Evolutionary conservation across 2,329 filamentous ascomycete genomes (phyloP).

Genomic region (Phaeosphaeriaceae sp.): DNA sequence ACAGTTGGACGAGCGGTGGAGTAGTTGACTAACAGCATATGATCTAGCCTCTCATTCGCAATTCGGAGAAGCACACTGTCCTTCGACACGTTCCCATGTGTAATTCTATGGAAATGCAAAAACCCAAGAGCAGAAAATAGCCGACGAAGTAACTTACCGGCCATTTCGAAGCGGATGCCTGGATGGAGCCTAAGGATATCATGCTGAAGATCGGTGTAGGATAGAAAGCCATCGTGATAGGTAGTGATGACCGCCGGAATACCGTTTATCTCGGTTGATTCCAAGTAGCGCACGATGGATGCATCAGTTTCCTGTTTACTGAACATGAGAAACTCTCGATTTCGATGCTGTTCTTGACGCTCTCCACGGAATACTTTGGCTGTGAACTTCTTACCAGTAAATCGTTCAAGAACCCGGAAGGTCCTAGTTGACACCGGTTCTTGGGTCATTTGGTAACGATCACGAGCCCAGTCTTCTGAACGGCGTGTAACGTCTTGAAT

Average conservation of each 20-base stretch:
- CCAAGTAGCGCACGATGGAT: conserved; percentile 21
- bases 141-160: conserved; percentile 16
- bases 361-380: conserved; percentile 17
- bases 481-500: conserved; percentile 12
- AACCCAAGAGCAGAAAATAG: conserved; percentile 22
- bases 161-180: conserved; percentile 17
- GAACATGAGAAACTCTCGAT: conserved; percentile 19
- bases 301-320: conserved; percentile 10
- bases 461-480: conserved; percentile 9
- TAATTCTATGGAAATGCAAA: conserved; percentile 19
- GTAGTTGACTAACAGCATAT: conserved; percentile 24
- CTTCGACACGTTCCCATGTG: conserved; percentile 13
- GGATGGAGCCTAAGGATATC: conserved; percentile 15
- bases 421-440: conserved; percentile 12
- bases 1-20: conserved; percentile 1
- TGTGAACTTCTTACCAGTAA: conserved; percentile 13
- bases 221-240: conserved; percentile 15
- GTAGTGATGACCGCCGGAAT: conserved; percentile 23
- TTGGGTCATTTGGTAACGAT: conserved; percentile 6
- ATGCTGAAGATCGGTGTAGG: conserved; percentile 10
- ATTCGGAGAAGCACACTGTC: conserved; percentile 18
- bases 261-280: conserved; percentile 4
- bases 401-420: conserved; percentile 16
- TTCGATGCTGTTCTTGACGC: conserved; percentile 3
- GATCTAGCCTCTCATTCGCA: background rate